Evolutionary conservation across 805 yeast species (phyloP).

Genomic region (Helenozyma rhizophorensis): DNA sequence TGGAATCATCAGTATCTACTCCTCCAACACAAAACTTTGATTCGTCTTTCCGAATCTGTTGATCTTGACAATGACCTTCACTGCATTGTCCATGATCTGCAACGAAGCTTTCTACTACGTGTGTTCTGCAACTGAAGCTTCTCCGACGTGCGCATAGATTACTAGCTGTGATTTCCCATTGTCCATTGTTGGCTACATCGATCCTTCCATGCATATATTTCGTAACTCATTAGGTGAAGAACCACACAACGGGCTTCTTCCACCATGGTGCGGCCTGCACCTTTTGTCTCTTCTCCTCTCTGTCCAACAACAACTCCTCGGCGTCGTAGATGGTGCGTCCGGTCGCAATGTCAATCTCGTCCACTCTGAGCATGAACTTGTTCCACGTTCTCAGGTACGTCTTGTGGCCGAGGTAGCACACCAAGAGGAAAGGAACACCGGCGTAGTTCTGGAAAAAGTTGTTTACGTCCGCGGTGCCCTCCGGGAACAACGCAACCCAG

Average conservation of each 20-base stretch:
- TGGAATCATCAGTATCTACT: no score
- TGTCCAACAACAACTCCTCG: conserved; percentile 22
- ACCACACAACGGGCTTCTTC: conserved; percentile 15
- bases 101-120: no score
- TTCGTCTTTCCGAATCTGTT: no score
- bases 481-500: conserved; percentile 42
- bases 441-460: conserved; percentile 25
- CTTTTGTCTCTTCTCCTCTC: conserved; percentile 16
- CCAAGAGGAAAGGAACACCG: conserved; percentile 20
- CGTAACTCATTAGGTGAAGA: conserved; percentile 7
- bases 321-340: conserved; percentile 21
- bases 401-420: conserved; percentile 23
- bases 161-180: no score
- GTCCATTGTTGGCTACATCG: no score
- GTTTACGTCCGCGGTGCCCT: conserved; percentile 21
- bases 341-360: conserved; percentile 20
- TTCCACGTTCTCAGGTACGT: conserved; percentile 19
- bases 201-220: no score
- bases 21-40: no score
- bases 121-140: no score
- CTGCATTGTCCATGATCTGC: no score
- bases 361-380: conserved; percentile 15
- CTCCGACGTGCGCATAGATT: no score
- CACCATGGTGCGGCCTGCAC: conserved; percentile 12
- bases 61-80: no score